A percentile compares a stretch with the other conserved stretches of the same genome.
These are phyloP conservation scores for Corchorus capsularis DNA, from an alignment of 345 rosid species.

Conservation along the genomic window DNA sequence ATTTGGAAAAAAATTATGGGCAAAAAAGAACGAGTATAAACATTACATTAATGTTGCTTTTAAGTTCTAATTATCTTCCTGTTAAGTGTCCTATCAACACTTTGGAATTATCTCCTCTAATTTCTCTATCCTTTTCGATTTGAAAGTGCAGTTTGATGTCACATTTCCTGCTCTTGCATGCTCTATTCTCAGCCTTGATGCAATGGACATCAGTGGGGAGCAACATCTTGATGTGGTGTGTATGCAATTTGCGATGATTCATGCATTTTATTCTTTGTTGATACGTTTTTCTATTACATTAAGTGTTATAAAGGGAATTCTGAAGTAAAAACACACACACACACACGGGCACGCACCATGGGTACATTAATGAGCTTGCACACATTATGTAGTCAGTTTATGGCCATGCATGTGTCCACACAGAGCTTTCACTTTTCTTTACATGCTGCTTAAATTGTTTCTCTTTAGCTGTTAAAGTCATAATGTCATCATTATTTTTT, in stretches of 20 bases:
- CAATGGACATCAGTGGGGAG: constrained; percentile 97
- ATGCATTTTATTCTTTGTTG: background rate
- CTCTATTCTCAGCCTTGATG: constrained; percentile 90
- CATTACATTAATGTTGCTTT: background rate
- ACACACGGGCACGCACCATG: background rate
- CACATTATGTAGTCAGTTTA: background rate
- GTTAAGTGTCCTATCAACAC: background rate
- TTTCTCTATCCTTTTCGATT: constrained; percentile 9
- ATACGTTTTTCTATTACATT: background rate
- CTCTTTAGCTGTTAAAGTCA: background rate
- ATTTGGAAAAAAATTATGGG: background rate
- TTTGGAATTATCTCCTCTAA: constrained; percentile 2
- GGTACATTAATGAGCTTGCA: background rate
- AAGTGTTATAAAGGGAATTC: background rate
- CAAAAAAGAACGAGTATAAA: background rate
- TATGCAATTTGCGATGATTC: constrained; percentile 13
- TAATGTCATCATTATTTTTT: background rate
- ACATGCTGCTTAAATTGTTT: constrained; percentile 6
- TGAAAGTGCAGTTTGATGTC: constrained; percentile 75
- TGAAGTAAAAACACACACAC: background rate
- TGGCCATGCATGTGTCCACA: background rate
- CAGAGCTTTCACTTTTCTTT: background rate
- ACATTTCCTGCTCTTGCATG: constrained; percentile 93
- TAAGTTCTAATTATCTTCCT: background rate
- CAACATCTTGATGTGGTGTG: constrained; percentile 96